Conservation (phyloP, 2,329 filamentous ascomycete species). For the Aspergillus tubingensis region DNA sequence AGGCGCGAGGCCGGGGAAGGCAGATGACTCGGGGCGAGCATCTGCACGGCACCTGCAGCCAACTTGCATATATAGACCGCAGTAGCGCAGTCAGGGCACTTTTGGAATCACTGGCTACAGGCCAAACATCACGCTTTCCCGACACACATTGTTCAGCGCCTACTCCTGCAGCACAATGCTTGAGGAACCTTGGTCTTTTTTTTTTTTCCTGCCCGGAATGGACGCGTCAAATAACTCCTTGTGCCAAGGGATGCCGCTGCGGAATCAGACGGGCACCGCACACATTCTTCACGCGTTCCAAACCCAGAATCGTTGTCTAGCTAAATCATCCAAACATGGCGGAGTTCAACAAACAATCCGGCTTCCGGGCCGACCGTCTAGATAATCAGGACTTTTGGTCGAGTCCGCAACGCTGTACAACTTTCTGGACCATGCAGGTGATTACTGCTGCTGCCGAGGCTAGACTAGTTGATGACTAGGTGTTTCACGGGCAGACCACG, state of each 20-base stretch:
- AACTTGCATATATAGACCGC: slow-evolving; percentile 1
- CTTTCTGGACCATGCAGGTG: too few relatives aligned
- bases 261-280: not conserved
- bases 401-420: too few relatives aligned
- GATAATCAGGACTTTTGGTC: not conserved
- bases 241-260: not conserved
- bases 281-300: not conserved
- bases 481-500: not conserved
- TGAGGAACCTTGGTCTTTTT: too few relatives aligned
- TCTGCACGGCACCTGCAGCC: slow-evolving; percentile 2
- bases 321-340: not conserved
- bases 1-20: not conserved
- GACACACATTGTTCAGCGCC: not conserved
- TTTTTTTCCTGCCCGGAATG: not conserved
- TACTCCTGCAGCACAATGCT: too few relatives aligned
- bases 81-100: not conserved
- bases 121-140: not conserved
- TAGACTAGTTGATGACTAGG: not conserved
- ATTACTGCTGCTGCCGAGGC: not conserved
- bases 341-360: not conserved
- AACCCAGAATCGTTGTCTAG: too few relatives aligned
- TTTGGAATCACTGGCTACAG: not conserved
- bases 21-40: not conserved
- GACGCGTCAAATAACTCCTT: slow-evolving; percentile 8
- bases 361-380: not conserved